Base-by-base conservation (phyloP, 768 basidiomycete species). In the Trametes sanguinea region DNA sequence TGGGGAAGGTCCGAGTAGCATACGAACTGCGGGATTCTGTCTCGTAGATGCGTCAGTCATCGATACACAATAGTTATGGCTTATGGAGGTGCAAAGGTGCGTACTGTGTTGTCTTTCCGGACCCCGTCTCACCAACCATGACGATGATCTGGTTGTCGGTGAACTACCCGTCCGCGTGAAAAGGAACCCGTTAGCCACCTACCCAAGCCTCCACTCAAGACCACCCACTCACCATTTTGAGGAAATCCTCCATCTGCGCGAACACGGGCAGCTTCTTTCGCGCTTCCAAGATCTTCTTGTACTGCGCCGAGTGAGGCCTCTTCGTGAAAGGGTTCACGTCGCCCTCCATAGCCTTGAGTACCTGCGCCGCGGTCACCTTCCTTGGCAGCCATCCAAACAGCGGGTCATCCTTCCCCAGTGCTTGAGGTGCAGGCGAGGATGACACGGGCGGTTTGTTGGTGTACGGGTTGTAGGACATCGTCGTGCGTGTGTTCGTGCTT, bases 61-160 rank as follows among this genome's bases (percentile, higher is more conserved):
- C 27, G 14, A 35, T 32, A 33, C 16, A 43, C 6, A 39, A 39
- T 16, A 48, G 29, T 30, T 27, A 11, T 32, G 10, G 17, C 48
- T 22, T 32, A 29, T 6, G 0, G 11, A 8, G 27, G 27, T 5
- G 27, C 7, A 27, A 4, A 27, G 11, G 22, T 29, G 51, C 91
- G 73, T 73, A 93, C 90, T 98, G 95, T 27, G 95, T 96, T 0
- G 94, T 97, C 80, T 96, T 98, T 37, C 95, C 95, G 30, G 93
- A 90, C 9, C 95, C 95, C 0, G 95, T 97, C 79, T 97, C 95
- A 68, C 95, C 92, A 61, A 93, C 90, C 85, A 94, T 89, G 62
- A 94, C 85, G 43, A 90, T 88, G 65, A 97, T 89, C 78, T 96
- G 94, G 73, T 93, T 85, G 67, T 84, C 76, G 58, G 71, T 83